Evolutionary conservation across 768 basidiomycete species (phyloP).

Genomic region (Leccinellum luteum): DNA sequence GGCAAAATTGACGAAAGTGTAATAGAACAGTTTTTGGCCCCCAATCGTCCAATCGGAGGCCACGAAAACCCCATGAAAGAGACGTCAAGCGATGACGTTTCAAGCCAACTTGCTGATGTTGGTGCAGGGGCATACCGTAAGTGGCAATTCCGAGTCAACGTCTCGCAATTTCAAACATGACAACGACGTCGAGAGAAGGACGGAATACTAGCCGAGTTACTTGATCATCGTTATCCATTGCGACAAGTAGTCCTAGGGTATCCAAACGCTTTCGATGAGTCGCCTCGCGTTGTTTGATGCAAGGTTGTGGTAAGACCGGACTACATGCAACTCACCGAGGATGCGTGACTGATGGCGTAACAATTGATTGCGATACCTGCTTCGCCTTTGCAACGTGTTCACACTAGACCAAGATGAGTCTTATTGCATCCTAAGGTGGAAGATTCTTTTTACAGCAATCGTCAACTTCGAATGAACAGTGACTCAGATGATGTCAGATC

Average conservation of each 20-base stretch:
- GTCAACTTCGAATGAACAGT: neutral
- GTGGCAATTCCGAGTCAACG: neutral
- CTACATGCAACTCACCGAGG: neutral
- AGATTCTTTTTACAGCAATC: neutral
- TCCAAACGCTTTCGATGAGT: neutral
- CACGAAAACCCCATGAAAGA: too few species aligned
- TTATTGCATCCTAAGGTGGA: neutral
- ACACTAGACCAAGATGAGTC: neutral
- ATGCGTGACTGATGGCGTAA: neutral
- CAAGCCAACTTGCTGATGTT: too few species aligned
- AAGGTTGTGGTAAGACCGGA: neutral
- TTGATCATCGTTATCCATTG: neutral
- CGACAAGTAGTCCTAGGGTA: neutral
- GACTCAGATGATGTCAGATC: neutral
- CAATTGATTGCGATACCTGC: too few species aligned
- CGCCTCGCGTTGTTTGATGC: neutral
- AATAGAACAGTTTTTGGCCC: too few species aligned
- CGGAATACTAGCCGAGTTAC: neutral
- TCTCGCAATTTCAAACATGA: neutral
- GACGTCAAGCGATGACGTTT: too few species aligned
- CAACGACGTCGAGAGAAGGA: neutral
- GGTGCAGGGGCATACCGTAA: neutral
- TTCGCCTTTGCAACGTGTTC: slow-evolving; percentile 8
- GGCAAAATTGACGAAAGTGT: too few species aligned
- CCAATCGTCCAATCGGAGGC: too few species aligned